Base-by-base conservation (phyloP, 2,329 filamentous ascomycete genomes). In the Fusarium lateritium region DNA sequence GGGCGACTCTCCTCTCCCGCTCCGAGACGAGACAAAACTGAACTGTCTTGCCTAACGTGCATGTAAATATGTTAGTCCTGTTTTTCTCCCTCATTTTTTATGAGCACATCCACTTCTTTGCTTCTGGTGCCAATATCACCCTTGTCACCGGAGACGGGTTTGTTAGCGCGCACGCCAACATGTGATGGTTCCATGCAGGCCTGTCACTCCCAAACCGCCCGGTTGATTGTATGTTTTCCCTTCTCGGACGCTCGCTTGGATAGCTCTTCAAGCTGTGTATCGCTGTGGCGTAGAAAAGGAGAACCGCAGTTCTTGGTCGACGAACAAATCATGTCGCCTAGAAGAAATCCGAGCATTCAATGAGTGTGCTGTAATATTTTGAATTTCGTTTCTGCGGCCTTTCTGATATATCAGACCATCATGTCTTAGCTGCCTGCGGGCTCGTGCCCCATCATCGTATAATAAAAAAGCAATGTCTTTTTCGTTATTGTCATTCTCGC, bases 121-220 rank as follows among this genome's bases (percentile, higher is more conserved):
- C n/a, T 14, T 21, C n/a, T 22, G 26, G 26, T 36, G 7, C 52
- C 52, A 43, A 38, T 56, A 7, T n/a, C 14, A 49, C 50, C 52
- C 55, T 36, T 47, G 58, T 51, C 67, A 56, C 66, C 53, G 62
- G 42, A 40, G 34, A 43, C 53, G 33, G 59, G 44, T 54, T 42
- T 50, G 19, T 51, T 69, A 69, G 67, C 66, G 67, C 46, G 49
- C 40, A 22, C 62, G 34, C 65, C 65, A 68, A 50, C 28, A n/a
- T 26, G 19, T 53, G 42, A 70, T 69, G 56, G 66, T 56, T 46
- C 46, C 62, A 70, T 63, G 56, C 33, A 58, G 51, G 51, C 56
- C 26, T 57, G 52, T 66, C 61, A 62, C 50, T 53, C 51, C 39
- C 49, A 66, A 69, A 49, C 43, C 42, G 42, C 44, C 56, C 42